These are phyloP conservation scores for Tetrapisispora iriomotensis DNA, from an alignment of 805 yeast species.

Conservation along the genomic window DNA sequence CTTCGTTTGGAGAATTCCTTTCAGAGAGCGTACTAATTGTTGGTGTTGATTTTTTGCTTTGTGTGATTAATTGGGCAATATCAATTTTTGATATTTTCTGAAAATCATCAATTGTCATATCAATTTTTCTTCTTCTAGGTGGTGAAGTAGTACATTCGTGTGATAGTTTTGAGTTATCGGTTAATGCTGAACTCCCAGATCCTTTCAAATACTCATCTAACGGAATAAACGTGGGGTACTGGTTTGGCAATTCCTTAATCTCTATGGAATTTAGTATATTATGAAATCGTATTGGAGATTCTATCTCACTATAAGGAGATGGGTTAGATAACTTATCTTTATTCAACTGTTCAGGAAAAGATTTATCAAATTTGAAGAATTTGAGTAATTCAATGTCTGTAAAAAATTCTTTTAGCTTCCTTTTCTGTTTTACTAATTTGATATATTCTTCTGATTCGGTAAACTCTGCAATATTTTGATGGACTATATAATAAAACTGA, in stretches of 20 bases:
- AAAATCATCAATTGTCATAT: neutral
- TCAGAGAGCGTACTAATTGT: no score
- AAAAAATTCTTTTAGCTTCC: constrained; percentile 8
- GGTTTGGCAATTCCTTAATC: no score
- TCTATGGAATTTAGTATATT: no score
- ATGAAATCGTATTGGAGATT: no score
- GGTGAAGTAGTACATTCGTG: neutral
- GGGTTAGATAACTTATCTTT: no score
- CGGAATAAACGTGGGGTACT: no score
- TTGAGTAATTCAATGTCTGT: constrained; percentile 19
- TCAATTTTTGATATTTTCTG: neutral
- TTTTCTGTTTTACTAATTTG: constrained; percentile 15
- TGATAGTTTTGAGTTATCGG: neutral
- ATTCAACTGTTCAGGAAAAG: constrained; percentile 11
- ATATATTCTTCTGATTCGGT: constrained; percentile 20
- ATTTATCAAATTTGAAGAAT: constrained; percentile 22
- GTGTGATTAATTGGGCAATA: no score
- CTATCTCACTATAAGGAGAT: no score
- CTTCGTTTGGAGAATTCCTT: no score
- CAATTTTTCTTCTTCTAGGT: neutral
- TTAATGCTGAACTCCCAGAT: neutral
- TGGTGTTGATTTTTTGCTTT: no score
- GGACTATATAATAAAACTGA: constrained; percentile 21
- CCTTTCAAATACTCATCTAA: no score
- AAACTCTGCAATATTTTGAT: constrained; percentile 21